Base-by-base conservation (phyloP, 2,329 filamentous ascomycete genomes). In the Trichoderma polysporum region DNA sequence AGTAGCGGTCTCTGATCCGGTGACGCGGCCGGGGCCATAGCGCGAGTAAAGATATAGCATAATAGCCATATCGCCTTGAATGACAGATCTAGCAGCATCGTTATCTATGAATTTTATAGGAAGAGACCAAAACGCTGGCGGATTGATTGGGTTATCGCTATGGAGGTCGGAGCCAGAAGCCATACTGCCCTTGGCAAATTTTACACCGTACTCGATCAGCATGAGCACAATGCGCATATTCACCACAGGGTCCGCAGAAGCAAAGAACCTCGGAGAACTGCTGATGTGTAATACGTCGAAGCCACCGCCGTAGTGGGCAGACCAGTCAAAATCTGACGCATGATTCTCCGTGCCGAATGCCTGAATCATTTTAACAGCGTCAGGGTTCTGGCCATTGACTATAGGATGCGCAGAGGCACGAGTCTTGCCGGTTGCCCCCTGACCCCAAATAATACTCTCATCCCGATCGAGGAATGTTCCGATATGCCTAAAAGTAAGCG, bases 301-400 rank as follows among this genome's bases (percentile, higher is more conserved):
- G 0, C 95, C 95, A 0, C 74, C 71, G 0, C 93, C 94, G 73
- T 99, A 99, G 27, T 85, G 79, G 0, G 80, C 80, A 4, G 89
- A 81, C 94, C 94, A 97, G 71, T 91, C 84, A 70, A 95, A 93
- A 3, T 87, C 82, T 0, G 82, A 83, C 4, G 85, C 81, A 66
- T 92, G 89, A 74, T 99, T 99, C 81, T 99, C 95, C 17, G 83
- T 84, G 0, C 93, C 91, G 78, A 99, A 98, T 0, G 91, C 92
- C 63, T 82, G 83, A 49, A 98, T 84, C 81, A 99, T 86, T 53
- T 79, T 79, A 56, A 91, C 82, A 0, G 89, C 88, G 73, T 91
- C 87, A 3, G 82, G 78, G 1, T 85, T 83, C 70, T 92, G 86
- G 0, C 90, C 92, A 69, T 92, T 92, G 65, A 93, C 77, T 12